Conservation (phyloP, 768 basidiomycete genomes). For the Kwoniella dejecticola region DNA sequence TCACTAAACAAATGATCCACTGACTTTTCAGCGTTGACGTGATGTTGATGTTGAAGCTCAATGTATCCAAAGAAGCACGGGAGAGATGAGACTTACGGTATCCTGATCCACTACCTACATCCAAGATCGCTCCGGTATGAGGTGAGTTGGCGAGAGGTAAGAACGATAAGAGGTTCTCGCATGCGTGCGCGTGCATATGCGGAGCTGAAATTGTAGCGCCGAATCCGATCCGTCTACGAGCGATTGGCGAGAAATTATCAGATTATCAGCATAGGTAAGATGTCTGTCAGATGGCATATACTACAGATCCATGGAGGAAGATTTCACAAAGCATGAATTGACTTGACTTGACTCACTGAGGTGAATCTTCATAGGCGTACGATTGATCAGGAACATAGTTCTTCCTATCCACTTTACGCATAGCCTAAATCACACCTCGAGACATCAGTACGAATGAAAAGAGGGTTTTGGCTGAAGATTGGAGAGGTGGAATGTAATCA, state of each 20-base stretch:
- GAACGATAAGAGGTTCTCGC: constrained; percentile 73
- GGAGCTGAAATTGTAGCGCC: constrained; percentile 94
- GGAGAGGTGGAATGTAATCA: neutral
- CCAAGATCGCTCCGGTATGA: constrained; percentile 75
- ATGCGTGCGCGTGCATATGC: constrained; percentile 93
- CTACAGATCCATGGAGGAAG: too few species aligned
- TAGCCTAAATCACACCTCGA: constrained; percentile 65
- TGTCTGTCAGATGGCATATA: too few species aligned
- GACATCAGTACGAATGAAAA: too few species aligned
- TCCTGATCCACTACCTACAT: constrained; percentile 86
- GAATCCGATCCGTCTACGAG: constrained; percentile 68
- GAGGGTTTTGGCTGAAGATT: neutral
- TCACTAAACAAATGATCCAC: constrained; percentile 28
- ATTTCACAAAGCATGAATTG: too few species aligned
- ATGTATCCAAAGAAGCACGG: too few species aligned
- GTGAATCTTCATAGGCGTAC: constrained; percentile 76
- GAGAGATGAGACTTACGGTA: constrained; percentile 58
- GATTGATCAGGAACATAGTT: constrained; percentile 63
- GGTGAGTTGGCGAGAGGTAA: constrained; percentile 57
- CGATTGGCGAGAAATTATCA: too few species aligned
- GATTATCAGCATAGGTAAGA: too few species aligned
- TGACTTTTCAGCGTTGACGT: too few species aligned
- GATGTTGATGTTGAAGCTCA: too few species aligned
- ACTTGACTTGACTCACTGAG: constrained; percentile 64
- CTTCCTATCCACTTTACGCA: constrained; percentile 69